Evolutionary conservation across 2,329 filamentous ascomycete genomes (phyloP).

Genomic region (Remersonia thermophila): DNA sequence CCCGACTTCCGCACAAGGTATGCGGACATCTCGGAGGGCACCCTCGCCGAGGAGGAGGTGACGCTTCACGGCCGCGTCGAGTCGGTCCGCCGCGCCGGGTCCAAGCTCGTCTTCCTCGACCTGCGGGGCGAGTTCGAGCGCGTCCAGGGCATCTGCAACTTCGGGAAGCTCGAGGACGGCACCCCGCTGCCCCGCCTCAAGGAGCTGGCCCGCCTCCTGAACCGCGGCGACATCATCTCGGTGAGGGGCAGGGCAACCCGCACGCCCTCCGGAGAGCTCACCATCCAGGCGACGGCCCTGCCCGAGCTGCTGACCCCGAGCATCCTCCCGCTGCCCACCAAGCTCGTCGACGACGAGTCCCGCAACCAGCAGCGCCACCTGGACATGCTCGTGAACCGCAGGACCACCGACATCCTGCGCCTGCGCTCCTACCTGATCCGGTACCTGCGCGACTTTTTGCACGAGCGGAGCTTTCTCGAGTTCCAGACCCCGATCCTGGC

Average conservation of each 20-base stretch:
- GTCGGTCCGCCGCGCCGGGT: slow-evolving; percentile 58
- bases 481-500: slow-evolving; percentile 85
- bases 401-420: slow-evolving; percentile 55
- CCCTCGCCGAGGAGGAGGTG: slow-evolving; percentile 19
- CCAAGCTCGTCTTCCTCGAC: slow-evolving; percentile 75
- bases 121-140: slow-evolving; percentile 59
- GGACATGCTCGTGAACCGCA: slow-evolving; percentile 67
- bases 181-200: slow-evolving; percentile 37
- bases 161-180: slow-evolving; percentile 33
- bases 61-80: slow-evolving; percentile 49
- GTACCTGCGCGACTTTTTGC: slow-evolving; percentile 61
- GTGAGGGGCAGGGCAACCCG: slow-evolving; percentile 58
- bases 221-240: slow-evolving; percentile 73
- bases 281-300: slow-evolving; percentile 53
- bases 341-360: slow-evolving; percentile 57
- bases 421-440: slow-evolving; percentile 65
- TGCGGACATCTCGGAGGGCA: slow-evolving; percentile 12
- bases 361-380: slow-evolving; percentile 69
- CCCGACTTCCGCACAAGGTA: slow-evolving; percentile 27
- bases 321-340: slow-evolving; percentile 64
- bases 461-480: slow-evolving; percentile 63
- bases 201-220: slow-evolving; percentile 51
- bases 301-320: slow-evolving; percentile 66
- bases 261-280: slow-evolving; percentile 63
- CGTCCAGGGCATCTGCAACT: slow-evolving; percentile 67